Conservation (phyloP, 1,139 yeast species). For the Suhomyces kunorum region DNA sequence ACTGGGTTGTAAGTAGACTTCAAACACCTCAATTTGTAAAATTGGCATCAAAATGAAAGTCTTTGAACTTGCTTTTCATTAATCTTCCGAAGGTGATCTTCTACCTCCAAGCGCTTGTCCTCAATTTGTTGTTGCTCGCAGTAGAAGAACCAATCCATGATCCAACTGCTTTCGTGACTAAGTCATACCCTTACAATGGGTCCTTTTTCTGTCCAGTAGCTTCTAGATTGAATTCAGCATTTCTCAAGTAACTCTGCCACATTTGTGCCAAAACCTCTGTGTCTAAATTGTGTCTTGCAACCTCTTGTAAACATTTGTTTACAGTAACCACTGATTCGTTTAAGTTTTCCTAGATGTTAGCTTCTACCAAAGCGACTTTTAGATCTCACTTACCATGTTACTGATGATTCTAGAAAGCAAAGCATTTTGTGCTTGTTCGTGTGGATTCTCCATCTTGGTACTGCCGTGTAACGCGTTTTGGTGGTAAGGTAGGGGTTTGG, state of each 20-base stretch:
- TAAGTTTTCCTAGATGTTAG: slow-evolving; percentile 52
- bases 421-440: slow-evolving; percentile 82
- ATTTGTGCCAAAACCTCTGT: slow-evolving; percentile 74
- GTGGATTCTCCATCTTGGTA: slow-evolving; percentile 76
- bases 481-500: neutral
- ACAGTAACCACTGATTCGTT: slow-evolving; percentile 70
- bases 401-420: slow-evolving; percentile 73
- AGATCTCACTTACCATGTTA: slow-evolving; percentile 61
- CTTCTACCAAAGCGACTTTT: neutral
- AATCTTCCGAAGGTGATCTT: too few relatives aligned
- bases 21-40: too few relatives aligned
- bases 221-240: slow-evolving; percentile 70
- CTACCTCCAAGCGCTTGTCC: too few relatives aligned
- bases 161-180: too few relatives aligned
- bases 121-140: too few relatives aligned
- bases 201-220: slow-evolving; percentile 66
- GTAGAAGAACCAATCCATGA: too few relatives aligned
- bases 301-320: slow-evolving; percentile 61
- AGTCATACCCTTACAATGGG: slow-evolving; percentile 55
- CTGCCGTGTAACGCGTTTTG: neutral
- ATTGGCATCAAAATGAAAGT: too few relatives aligned
- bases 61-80: too few relatives aligned
- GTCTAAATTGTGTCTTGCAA: slow-evolving; percentile 67
- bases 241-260: slow-evolving; percentile 79
- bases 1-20: too few relatives aligned